Conservation (phyloP, 169 alveolate genomes). For the Plasmodium malariae region DNA sequence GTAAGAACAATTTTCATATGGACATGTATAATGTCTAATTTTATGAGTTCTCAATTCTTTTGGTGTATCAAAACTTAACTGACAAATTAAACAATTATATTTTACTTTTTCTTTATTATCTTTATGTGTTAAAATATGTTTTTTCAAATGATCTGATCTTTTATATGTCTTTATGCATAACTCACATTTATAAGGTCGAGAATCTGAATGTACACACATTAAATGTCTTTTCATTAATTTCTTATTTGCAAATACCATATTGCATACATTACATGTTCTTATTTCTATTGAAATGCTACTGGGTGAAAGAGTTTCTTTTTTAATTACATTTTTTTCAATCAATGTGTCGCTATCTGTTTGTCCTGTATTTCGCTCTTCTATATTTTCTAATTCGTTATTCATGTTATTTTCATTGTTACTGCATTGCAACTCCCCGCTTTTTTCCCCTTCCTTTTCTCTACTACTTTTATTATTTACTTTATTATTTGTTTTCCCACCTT, state of each 20-base stretch:
- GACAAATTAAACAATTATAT: conserved; percentile 51
- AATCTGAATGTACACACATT: conserved; percentile 72
- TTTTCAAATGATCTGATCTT: conserved; percentile 83
- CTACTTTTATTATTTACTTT: not conserved
- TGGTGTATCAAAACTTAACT: conserved; percentile 11
- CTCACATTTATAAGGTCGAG: conserved; percentile 76
- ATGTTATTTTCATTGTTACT: not conserved
- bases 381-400: not conserved
- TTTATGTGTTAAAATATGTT: conserved; percentile 79
- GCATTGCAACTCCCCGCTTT: not conserved
- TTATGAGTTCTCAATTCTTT: conserved; percentile 60
- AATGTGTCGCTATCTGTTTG: not conserved
- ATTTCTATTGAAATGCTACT: conserved; percentile 34
- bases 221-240: conserved; percentile 73
- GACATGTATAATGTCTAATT: conserved; percentile 66
- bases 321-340: not conserved
- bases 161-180: conserved; percentile 75
- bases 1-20: conserved; percentile 71
- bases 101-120: conserved; percentile 22
- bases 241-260: conserved; percentile 66
- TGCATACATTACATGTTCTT: conserved; percentile 62
- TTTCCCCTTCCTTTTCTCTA: not conserved
- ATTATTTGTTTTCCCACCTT: not conserved
- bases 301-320: not conserved
- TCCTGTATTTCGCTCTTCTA: not conserved